Evolutionary conservation across 805 yeast species (phyloP).

Genomic region (Nakazawaea sp.): DNA sequence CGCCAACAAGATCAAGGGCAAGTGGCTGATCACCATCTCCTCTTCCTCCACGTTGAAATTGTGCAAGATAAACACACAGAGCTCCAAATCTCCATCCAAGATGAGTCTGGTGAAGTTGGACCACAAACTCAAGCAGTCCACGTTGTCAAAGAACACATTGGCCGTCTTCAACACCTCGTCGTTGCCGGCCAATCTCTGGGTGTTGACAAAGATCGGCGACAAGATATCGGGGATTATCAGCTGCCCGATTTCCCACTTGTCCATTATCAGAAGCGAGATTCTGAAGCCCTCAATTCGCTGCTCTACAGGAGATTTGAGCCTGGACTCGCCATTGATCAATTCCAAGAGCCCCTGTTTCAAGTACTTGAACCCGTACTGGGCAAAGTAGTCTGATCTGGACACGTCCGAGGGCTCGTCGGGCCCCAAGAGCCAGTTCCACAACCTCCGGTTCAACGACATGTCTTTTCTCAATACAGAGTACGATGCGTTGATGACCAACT

Average conservation of each 20-base stretch:
- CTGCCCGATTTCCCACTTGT: constrained; percentile 91
- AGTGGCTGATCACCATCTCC: constrained; percentile 71
- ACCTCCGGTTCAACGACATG: constrained; percentile 89
- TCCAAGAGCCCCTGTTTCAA: constrained; percentile 48
- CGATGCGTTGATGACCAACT: constrained; percentile 57
- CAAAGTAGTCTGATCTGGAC: constrained; percentile 50
- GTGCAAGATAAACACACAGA: constrained; percentile 52
- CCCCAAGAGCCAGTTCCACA: constrained; percentile 92
- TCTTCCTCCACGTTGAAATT: constrained; percentile 79
- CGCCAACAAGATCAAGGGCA: constrained; percentile 61
- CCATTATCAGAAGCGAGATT: constrained; percentile 71
- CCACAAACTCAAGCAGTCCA: constrained; percentile 81
- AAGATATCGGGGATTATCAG: constrained; percentile 64
- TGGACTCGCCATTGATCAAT: constrained; percentile 29
- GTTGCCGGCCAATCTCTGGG: constrained; percentile 29
- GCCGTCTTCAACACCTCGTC: constrained; percentile 52
- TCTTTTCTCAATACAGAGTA: constrained; percentile 72
- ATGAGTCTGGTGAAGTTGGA: constrained; percentile 44
- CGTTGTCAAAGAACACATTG: constrained; percentile 72
- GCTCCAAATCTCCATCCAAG: constrained; percentile 29
- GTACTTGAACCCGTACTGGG: constrained; percentile 42
- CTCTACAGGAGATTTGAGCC: constrained; percentile 16
- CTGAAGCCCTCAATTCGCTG: constrained; percentile 47
- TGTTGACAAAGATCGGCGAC: constrained; percentile 50
- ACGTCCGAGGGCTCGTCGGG: constrained; percentile 39